phyloP scores from a whole-genome alignment of 2,329 filamentous ascomycete species.

The Phaeoacremonium minimum region DNA sequence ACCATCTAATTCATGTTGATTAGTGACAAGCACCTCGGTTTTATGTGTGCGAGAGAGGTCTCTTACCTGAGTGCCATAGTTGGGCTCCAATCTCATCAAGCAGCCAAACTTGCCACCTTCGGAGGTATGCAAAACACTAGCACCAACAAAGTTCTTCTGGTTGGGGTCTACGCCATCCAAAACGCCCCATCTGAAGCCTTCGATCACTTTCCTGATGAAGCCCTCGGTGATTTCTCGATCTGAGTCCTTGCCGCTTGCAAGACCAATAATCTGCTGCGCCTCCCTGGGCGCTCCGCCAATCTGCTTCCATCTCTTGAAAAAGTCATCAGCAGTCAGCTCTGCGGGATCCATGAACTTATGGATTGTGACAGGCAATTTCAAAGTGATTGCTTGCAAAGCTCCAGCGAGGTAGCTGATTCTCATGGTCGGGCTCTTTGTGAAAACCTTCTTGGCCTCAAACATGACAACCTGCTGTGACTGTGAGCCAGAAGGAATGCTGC shows the following conservation, averaged over 20 bases:
- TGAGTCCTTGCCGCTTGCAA: slow-evolving; percentile 49
- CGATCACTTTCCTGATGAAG: slow-evolving; percentile 68
- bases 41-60: too few species aligned
- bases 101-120: slow-evolving; percentile 91
- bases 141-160: slow-evolving; percentile 87
- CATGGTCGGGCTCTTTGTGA: slow-evolving; percentile 82
- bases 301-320: slow-evolving; percentile 99
- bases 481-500: slow-evolving; percentile 65
- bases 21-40: too few species aligned
- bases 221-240: slow-evolving; percentile 62
- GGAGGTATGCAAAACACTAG: slow-evolving; percentile 77
- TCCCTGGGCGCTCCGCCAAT: slow-evolving; percentile 87
- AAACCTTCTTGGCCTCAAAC: slow-evolving; percentile 81
- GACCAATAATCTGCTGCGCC: slow-evolving; percentile 78
- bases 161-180: slow-evolving; percentile 87
- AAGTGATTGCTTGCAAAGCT: slow-evolving; percentile 83
- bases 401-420: slow-evolving; percentile 92
- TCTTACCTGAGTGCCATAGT: slow-evolving; percentile 83
- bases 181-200: slow-evolving; percentile 87
- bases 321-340: slow-evolving; percentile 82
- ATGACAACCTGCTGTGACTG: slow-evolving; percentile 94
- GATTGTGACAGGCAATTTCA: slow-evolving; percentile 81
- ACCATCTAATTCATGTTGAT: slow-evolving; percentile 67
- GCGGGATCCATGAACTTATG: slow-evolving; percentile 98
- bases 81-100: slow-evolving; percentile 88